phyloP scores from a whole-genome alignment of 225 moss, liverwort and hornwort genomes.

The Marchantia polymorpha region DNA sequence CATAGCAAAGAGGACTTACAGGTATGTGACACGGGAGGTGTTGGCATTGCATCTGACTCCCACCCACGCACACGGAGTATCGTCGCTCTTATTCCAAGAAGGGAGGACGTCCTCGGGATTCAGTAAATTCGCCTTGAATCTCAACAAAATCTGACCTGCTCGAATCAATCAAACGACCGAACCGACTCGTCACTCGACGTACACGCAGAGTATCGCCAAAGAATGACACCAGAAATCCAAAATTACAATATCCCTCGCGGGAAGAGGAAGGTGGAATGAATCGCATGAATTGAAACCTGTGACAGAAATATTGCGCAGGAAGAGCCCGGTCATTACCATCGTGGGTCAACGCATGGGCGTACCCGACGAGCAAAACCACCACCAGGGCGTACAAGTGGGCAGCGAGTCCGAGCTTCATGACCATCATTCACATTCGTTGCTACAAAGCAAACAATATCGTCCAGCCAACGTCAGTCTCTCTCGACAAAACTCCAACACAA shows the following conservation, averaged over 20 bases:
- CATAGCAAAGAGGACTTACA: slow-evolving; percentile 33
- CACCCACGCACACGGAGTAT: slow-evolving; percentile 37
- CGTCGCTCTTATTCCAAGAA: slow-evolving; percentile 36
- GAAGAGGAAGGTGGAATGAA: no score
- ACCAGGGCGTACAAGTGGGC: neutral
- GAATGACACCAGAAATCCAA: no score
- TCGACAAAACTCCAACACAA: neutral
- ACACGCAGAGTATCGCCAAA: no score
- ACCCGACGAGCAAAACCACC: neutral
- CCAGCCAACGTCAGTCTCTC: neutral
- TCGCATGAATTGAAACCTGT: no score
- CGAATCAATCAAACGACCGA: neutral
- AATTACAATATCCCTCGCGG: neutral
- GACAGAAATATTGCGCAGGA: no score
- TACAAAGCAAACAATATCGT: neutral
- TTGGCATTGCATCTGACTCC: slow-evolving; percentile 40
- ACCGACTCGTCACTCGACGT: neutral
- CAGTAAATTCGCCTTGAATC: slow-evolving; percentile 37
- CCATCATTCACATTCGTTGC: slow-evolving; percentile 21
- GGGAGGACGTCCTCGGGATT: slow-evolving; percentile 37
- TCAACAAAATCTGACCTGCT: slow-evolving; percentile 35
- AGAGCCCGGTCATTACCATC: neutral
- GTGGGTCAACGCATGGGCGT: neutral
- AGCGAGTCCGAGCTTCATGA: slow-evolving; percentile 11
- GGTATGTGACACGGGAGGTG: slow-evolving; percentile 27